phyloP scores from a whole-genome alignment of 495 filamentous ascomycete species.

The Neurospora sp. region DNA sequence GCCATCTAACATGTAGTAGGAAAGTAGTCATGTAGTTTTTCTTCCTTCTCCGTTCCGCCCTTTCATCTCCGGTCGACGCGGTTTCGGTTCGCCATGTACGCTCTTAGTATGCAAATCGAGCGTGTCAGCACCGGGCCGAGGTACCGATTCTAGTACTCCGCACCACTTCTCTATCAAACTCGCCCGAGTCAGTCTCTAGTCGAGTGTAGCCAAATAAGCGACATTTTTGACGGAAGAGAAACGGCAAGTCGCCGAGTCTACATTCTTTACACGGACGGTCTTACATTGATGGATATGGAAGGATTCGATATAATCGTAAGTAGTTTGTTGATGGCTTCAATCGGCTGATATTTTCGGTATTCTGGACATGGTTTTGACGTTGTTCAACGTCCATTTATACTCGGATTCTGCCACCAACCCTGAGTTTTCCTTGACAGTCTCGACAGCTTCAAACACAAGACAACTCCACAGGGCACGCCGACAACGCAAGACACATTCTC shows the following conservation, averaged over 20 bases:
- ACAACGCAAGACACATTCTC: background rate
- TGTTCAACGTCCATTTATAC: background rate
- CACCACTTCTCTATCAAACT: background rate
- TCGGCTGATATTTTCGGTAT: background rate
- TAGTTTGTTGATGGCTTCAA: background rate
- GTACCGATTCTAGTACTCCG: background rate
- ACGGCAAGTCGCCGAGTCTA: background rate
- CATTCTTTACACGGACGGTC: background rate
- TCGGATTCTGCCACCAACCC: background rate
- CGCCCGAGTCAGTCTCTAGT: background rate
- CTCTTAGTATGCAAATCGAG: background rate
- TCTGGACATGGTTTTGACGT: background rate
- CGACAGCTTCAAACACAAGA: background rate
- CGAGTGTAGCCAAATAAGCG: background rate
- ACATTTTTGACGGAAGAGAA: background rate
- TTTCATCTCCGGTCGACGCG: background rate
- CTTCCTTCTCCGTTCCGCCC: background rate
- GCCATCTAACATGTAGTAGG: background rate
- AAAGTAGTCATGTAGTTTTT: background rate
- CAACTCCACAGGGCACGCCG: background rate
- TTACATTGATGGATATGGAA: background rate
- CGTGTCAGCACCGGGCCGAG: background rate
- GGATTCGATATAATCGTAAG: background rate
- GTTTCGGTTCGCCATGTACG: background rate
- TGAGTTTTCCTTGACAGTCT: background rate